Evolutionary conservation across 441 rosid genomes (phyloP).

Genomic region (Macaranga tanarius): DNA sequence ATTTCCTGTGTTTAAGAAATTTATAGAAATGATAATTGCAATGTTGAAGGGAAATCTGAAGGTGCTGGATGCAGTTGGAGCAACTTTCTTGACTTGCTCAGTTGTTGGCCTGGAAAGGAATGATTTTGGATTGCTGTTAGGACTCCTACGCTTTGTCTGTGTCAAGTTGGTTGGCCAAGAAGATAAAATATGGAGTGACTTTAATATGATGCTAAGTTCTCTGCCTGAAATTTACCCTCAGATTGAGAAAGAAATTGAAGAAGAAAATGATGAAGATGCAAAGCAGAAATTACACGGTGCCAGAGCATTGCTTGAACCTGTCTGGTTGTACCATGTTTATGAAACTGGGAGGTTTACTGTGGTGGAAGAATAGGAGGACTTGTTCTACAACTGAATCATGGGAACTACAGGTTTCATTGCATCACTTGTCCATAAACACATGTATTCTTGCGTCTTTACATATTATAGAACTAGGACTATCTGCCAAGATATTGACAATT

Average conservation of each 20-base stretch:
- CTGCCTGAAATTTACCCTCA: conserved; percentile 64
- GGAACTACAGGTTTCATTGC: background rate
- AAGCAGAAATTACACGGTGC: conserved; percentile 42
- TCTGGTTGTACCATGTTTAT: conserved; percentile 83
- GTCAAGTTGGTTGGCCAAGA: conserved; percentile 54
- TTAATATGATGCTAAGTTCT: conserved; percentile 65
- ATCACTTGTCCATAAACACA: no score
- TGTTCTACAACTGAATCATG: background rate
- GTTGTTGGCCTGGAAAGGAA: conserved; percentile 55
- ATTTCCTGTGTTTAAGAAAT: conserved; percentile 43
- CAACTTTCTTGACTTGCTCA: conserved; percentile 48
- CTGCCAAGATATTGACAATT: no score
- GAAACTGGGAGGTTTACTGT: conserved; percentile 70
- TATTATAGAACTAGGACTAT: no score
- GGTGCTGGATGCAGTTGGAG: conserved; percentile 61
- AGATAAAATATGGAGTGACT: conserved; percentile 62
- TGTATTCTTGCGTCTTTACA: no score
- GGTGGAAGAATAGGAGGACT: conserved; percentile 45
- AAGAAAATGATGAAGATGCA: conserved; percentile 42
- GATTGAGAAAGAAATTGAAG: conserved; percentile 63
- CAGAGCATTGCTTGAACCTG: conserved; percentile 70
- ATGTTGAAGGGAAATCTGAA: conserved; percentile 43
- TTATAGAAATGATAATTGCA: conserved; percentile 41
- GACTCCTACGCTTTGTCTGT: conserved; percentile 58
- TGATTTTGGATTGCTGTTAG: conserved; percentile 54